Evolutionary conservation across 257 asterid genomes (phyloP), one percentile per base, ranked within the genome.

Genomic region (Rauvolfia tetraphylla): DNA sequence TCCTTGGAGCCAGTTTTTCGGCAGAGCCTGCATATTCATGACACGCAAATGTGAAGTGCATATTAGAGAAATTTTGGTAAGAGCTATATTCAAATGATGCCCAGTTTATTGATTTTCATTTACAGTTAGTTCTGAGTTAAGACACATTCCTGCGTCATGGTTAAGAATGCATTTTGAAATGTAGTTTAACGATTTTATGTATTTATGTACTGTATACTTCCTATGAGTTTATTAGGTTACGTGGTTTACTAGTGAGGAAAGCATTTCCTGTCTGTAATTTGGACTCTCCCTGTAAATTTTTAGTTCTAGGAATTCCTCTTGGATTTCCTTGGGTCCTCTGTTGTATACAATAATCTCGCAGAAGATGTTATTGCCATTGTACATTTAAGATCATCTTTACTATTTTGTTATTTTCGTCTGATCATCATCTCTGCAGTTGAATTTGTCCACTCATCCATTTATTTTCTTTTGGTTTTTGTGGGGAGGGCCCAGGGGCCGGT

Each of bases 121-220:
- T 62, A 78, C 77, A 58, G 65, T 71, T 3, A 58, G 65, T 71
- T 3, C 56, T 33, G 56, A 58, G 71, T 61, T 71, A 3, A n/a
- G 15, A 33, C 1, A 36, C 25, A 14, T 38, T 38, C 8, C 73
- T 41, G 36, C n/a, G 25, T 46, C n/a, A 29, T 44, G 58, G 18
- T 46, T 68, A 8, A 29, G 22, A 17, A 5, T 42, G 58, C 31
- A 27, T 20, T 25, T 44, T 25, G 9, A 7, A 8, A 27, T 58
- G 22, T 42, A 33, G 27, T 42, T 44, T 39, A 27, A 2, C 34
- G 72, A 42, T 23, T 61, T 25, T 38, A 72, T 63, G 36, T 59
- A 33, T 15, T 11, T 71, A 29, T 56, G 2, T 53, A 25, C 14
- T 68, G 20, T 34, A 8, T 34, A 14, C 42, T 51, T 25, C 33